Conservation (phyloP, 2,329 filamentous ascomycete species). For the Bipolaris victoriae region DNA sequence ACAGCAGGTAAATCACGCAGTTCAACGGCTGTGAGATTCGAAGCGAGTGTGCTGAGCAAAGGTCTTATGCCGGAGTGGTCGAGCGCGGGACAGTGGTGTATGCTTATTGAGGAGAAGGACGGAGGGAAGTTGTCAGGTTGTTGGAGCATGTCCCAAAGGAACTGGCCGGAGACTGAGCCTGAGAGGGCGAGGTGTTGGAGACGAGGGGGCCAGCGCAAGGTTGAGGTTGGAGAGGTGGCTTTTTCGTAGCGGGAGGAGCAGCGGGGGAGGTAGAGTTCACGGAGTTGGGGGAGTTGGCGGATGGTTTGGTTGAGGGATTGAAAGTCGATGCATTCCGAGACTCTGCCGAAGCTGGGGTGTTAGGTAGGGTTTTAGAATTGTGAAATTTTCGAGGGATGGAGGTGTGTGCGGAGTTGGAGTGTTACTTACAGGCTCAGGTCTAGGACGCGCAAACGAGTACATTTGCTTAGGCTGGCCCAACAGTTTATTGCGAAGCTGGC, state of each 20-base stretch:
- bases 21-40: conserved; percentile 46
- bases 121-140: conserved; percentile 42
- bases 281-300: conserved; percentile 53
- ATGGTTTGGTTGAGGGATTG: conserved; percentile 59
- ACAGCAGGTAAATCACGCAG: conserved; percentile 52
- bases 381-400: too few relatives aligned
- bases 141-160: conserved; percentile 49
- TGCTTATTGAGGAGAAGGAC: conserved; percentile 35
- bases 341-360: conserved; percentile 21
- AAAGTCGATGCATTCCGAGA: conserved; percentile 59
- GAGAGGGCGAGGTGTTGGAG: conserved; percentile 51
- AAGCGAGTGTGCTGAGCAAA: conserved; percentile 45
- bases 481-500: conserved; percentile 64
- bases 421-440: conserved; percentile 55
- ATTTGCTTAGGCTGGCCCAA: conserved; percentile 64
- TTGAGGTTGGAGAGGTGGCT: conserved; percentile 22
- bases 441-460: conserved; percentile 55
- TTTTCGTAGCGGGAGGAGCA: conserved; percentile 41
- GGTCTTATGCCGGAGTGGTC: conserved; percentile 44
- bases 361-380: background rate
- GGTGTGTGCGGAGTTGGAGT: too few relatives aligned
- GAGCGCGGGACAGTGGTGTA: conserved; percentile 53
- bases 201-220: conserved; percentile 52
- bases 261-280: conserved; percentile 55
- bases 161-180: conserved; percentile 53